phyloP scores from a whole-genome alignment of 208 protist genomes.

The Wallacemonas collosoma region DNA sequence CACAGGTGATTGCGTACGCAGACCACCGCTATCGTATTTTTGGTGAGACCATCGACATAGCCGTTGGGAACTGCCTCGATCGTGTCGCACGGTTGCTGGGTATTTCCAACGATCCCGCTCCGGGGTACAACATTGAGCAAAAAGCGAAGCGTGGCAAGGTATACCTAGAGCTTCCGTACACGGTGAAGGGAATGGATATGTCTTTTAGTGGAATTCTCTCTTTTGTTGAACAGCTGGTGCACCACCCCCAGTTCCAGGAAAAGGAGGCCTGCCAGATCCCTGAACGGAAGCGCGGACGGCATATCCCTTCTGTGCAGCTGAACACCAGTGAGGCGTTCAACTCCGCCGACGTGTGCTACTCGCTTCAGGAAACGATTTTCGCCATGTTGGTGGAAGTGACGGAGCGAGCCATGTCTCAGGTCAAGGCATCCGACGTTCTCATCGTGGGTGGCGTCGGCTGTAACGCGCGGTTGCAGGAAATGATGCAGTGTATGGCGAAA shows the following conservation, averaged over 20 bases:
- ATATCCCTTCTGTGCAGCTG: constrained; percentile 30
- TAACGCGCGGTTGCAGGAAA: constrained; percentile 96
- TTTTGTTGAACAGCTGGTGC: constrained; percentile 79
- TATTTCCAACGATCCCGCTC: constrained; percentile 98
- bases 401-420: constrained; percentile 99
- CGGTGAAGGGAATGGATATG: constrained; percentile 98
- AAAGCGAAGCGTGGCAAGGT: constrained; percentile 80
- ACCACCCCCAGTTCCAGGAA: constrained; percentile 69
- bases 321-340: constrained; percentile 77
- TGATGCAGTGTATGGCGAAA: constrained; percentile 94
- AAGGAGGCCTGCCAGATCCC: constrained; percentile 29
- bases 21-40: constrained; percentile 98
- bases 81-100: constrained; percentile 95
- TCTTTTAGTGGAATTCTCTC: constrained; percentile 96
- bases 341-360: constrained; percentile 98
- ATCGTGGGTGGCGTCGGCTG: constrained; percentile 99
- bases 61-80: constrained; percentile 99
- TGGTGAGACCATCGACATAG: constrained; percentile 99
- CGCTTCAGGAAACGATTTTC: constrained; percentile 99
- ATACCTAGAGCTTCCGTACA: constrained; percentile 97
- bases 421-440: constrained; percentile 94
- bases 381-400: constrained; percentile 99
- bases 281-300: constrained; percentile 20
- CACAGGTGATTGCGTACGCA: constrained; percentile 98
- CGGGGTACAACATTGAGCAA: constrained; percentile 99